Base-by-base conservation (phyloP, 139 green algal species). In the Chlorella vulgaris region DNA sequence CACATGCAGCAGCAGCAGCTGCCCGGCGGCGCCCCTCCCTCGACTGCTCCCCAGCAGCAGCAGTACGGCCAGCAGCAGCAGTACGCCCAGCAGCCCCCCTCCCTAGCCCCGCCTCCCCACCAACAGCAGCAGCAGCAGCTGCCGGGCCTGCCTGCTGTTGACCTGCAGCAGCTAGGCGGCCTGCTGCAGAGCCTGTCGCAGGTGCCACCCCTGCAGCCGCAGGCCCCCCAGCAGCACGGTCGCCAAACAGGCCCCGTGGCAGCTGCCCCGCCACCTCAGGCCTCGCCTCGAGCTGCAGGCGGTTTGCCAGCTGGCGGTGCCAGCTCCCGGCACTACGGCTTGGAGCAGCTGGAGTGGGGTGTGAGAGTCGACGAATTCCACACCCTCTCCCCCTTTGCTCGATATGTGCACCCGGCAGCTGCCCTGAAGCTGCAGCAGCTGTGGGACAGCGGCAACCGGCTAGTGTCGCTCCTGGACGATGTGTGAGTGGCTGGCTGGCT, bases 351-450 rank as follows among this genome's bases (percentile, higher is more conserved):
- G 51, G 60, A 82, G 65, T 83, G 82, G 80, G 90, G 90, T 24
- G 88, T 93, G n/a, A 84, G 90, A 15, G 74, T 93, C 24, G 83
- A 91, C 29, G 90, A 93, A 79, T 90, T 93, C 42, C 90, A 93
- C 71, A 69, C 68, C 51, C 83, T 93, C 28, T 88, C 84, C 35
- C 68, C 70, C 0, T 66, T 85, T 75, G 90, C 88, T 24, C 71
- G 74, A 2, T 91, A 82, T 71, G 86, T 93, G 61, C 88, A 90
- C 51, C 82, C 83, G 1, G 71, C 74, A 0, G 76, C 87, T 18
- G 87, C 90, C 3, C 66, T 92, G n/a, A 86, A 84, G 73, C 85
- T 93, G 47, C 90, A 93, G 81, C 63, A 85, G 76, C 81, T 91
- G 70, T 93, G 90, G 90, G 90, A 93, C 84, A 81, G 51, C 15